Evolutionary conservation across 2,329 filamentous ascomycete species (phyloP).

Genomic region (Claviceps arundinis): DNA sequence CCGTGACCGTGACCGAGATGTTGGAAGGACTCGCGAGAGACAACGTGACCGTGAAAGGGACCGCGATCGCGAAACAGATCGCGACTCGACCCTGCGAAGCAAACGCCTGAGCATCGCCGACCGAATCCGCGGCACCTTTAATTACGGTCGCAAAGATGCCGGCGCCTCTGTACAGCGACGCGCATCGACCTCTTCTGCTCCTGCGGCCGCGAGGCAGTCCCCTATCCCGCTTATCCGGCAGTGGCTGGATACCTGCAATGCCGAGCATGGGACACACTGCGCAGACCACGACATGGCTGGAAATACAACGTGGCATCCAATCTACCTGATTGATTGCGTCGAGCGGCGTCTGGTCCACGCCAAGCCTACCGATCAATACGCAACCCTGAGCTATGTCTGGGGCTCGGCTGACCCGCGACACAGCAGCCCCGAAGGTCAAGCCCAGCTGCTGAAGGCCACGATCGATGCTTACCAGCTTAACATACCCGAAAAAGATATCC

Average conservation of each 20-base stretch:
- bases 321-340: slow-evolving; percentile 28
- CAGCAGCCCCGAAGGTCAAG: slow-evolving; percentile 13
- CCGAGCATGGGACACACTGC: slow-evolving; percentile 29
- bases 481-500: slow-evolving; percentile 25
- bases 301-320: slow-evolving; percentile 23
- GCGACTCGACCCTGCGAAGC: slow-evolving; percentile 15
- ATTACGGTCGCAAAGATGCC: slow-evolving; percentile 18
- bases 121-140: slow-evolving; percentile 23
- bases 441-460: slow-evolving; percentile 23
- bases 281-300: slow-evolving; percentile 14
- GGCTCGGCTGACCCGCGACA: slow-evolving; percentile 16
- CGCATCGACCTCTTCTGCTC: slow-evolving; percentile 15
- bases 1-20: slow-evolving; percentile 1
- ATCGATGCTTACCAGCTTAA: slow-evolving; percentile 21
- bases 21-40: slow-evolving; percentile 4
- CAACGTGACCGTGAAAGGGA: slow-evolving; percentile 9
- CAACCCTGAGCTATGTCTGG: slow-evolving; percentile 34
- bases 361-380: slow-evolving; percentile 25
- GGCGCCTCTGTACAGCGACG: slow-evolving; percentile 16
- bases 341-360: slow-evolving; percentile 25
- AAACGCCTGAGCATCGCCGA: slow-evolving; percentile 29
- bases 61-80: slow-evolving; percentile 14
- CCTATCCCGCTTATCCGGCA: slow-evolving; percentile 26
- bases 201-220: slow-evolving; percentile 17
- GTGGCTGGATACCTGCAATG: slow-evolving; percentile 30